Evolutionary conservation across 1,284 basidiomycete genomes (phyloP).

Genomic region (Vanrija pseudolonga): DNA sequence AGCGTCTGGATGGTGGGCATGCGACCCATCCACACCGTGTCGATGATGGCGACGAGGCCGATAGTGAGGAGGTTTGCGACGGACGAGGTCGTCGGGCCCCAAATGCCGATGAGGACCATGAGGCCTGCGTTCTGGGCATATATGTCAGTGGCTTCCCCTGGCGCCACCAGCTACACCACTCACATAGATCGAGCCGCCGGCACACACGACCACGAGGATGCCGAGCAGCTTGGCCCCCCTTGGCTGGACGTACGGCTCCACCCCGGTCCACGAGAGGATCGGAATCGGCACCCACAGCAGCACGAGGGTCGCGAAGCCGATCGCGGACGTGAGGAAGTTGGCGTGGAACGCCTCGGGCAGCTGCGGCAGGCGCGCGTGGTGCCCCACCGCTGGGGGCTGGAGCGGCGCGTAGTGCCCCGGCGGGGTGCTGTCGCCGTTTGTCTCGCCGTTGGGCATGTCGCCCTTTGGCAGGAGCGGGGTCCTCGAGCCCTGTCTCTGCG

Average conservation of each 20-base stretch:
- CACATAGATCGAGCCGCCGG: conserved; percentile 44
- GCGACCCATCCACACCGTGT: conserved; percentile 42
- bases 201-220: conserved; percentile 30
- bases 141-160: not conserved
- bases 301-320: conserved; percentile 42
- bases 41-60: conserved; percentile 45
- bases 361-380: conserved; percentile 6
- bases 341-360: conserved; percentile 46
- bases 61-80: conserved; percentile 50
- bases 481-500: not conserved
- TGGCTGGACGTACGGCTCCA: conserved; percentile 40
- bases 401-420: not conserved
- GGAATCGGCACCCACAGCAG: conserved; percentile 46
- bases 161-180: conserved; percentile 13
- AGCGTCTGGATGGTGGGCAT: conserved; percentile 38
- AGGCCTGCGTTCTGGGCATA: conserved; percentile 46
- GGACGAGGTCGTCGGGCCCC: conserved; percentile 47
- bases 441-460: not conserved
- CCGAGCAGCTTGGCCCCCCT: conserved; percentile 17
- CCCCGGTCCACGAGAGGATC: conserved; percentile 33
- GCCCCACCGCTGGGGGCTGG: not conserved
- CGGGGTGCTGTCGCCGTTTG: not conserved
- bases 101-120: conserved; percentile 49
- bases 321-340: conserved; percentile 47
- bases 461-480: conserved; percentile 7